Percentiles rank a stretch among this genome's conserved stretches.
Evolutionary conservation across 768 basidiomycete genomes (phyloP).

Genomic region (Trametes maxima): DNA sequence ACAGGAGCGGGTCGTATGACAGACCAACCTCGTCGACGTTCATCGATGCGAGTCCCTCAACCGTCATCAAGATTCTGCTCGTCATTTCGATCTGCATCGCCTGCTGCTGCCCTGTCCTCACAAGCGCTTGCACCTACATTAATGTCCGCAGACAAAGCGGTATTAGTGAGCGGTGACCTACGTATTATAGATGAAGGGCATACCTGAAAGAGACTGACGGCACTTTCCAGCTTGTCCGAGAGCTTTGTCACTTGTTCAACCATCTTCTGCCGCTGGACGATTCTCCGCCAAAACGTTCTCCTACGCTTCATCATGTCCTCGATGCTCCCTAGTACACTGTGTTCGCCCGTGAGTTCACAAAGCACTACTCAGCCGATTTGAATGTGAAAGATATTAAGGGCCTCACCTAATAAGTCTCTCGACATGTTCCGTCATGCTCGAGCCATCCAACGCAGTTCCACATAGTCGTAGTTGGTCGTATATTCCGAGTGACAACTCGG

Average conservation of each 20-base stretch:
- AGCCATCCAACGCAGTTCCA: slow-evolving; percentile 1
- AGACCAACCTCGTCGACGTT: too few relatives aligned
- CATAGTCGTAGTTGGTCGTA: neutral
- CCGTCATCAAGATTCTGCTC: too few relatives aligned
- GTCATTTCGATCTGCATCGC: too few relatives aligned
- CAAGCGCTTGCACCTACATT: too few relatives aligned
- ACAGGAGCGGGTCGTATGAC: too few relatives aligned
- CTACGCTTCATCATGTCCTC: neutral
- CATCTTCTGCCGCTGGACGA: neutral
- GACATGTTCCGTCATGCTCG: neutral
- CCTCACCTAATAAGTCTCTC: neutral
- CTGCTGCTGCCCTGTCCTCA: too few relatives aligned
- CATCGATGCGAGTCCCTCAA: too few relatives aligned
- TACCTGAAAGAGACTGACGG: neutral
- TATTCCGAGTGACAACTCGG: neutral
- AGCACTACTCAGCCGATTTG: neutral
- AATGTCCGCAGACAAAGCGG: too few relatives aligned
- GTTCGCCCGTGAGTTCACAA: too few relatives aligned
- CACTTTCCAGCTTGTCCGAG: neutral
- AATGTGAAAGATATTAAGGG: neutral
- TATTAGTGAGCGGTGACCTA: neutral
- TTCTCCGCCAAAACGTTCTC: neutral
- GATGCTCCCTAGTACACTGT: neutral
- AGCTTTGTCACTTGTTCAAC: neutral
- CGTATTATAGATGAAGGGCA: neutral